Evolutionary conservation across 768 basidiomycete species (phyloP), one percentile per base, ranked within the genome.

Genomic region (Serendipita sp.): DNA sequence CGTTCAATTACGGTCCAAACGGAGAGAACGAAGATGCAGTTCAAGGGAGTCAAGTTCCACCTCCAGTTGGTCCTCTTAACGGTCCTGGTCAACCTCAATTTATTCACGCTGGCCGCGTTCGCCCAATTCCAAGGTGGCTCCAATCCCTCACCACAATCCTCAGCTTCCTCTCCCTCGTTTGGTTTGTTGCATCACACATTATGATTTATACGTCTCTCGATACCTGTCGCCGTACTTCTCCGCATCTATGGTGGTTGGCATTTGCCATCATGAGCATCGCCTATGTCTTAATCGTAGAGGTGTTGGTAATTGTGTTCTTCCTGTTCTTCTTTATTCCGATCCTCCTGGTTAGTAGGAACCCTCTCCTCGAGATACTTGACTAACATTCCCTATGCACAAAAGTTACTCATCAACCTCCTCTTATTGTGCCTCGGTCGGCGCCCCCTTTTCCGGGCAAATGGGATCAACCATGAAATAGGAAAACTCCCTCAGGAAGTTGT

Each of bases 231-330:
- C 74, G 78, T 65, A 77, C 86, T 0, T 81, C 89, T 11, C 90
- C 90, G 5, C 86, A 90, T 68, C 75, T 92, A 38, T 92, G 89
- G 89, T 92, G 88, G 88, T 81, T 91, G 53, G 83, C 81, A 24
- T 90, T 92, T 71, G 85, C 82, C 41, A 85, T 92, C 68, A 75
- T 92, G 13, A 84, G 86, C 74, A 82, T 88, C 46, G 84, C 88
- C 77, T 92, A 92, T 70, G 69, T 91, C 64, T 83, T 86, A 78
- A 73, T 84, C 35, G 73, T 83, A 46, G 83, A 92, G 73, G 83
- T 92, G 58, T 72, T 91, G 64, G 68, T 91, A 3, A 80, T 92
- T 15, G 88, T 85, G 30, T 76, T 91, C 66, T 76, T 89, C 10
- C 83, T 92, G 37, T 86, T 92, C 72, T 78, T 92, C 64, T 73